These are phyloP conservation scores for Pilasporangium apinafurcum DNA, from an alignment of 352 stramenopile species.

Conservation along the genomic window DNA sequence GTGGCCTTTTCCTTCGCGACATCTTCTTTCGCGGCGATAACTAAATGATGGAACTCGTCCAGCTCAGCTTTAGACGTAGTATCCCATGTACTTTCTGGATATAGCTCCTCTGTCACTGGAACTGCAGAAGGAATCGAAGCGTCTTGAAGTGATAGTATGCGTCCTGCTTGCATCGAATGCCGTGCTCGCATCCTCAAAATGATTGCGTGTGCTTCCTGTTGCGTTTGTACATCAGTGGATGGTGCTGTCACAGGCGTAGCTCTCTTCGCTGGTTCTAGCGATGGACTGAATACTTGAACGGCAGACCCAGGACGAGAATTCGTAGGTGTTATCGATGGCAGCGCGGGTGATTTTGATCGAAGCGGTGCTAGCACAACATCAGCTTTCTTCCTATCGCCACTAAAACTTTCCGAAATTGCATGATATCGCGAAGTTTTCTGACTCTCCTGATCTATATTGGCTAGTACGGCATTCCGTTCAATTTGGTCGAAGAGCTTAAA, in stretches of 20 bases:
- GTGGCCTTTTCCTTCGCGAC: slow-evolving; percentile 21
- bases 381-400: slow-evolving; percentile 16
- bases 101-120: slow-evolving; percentile 7
- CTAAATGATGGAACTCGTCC: slow-evolving; percentile 47
- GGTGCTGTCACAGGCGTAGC: too few species aligned
- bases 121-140: not conserved
- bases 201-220: slow-evolving; percentile 24
- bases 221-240: slow-evolving; percentile 14
- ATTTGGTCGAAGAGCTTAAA: slow-evolving; percentile 57
- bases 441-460: not conserved
- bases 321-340: slow-evolving; percentile 5
- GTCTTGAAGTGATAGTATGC: not conserved
- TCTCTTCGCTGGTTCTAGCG: not conserved
- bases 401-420: slow-evolving; percentile 26
- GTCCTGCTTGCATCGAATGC: slow-evolving; percentile 4
- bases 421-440: not conserved
- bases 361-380: slow-evolving; percentile 8
- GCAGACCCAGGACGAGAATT: not conserved
- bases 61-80: slow-evolving; percentile 30
- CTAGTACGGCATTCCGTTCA: slow-evolving; percentile 18
- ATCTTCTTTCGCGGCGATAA: slow-evolving; percentile 29
- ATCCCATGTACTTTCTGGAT: slow-evolving; percentile 25
- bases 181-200: slow-evolving; percentile 27
- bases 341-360: not conserved
- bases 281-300: not conserved